Percentiles rank a stretch among this genome's conserved stretches.
Evolutionary conservation across 1,284 basidiomycete genomes (phyloP).

Genomic region (Cryptococcus neoformans): DNA sequence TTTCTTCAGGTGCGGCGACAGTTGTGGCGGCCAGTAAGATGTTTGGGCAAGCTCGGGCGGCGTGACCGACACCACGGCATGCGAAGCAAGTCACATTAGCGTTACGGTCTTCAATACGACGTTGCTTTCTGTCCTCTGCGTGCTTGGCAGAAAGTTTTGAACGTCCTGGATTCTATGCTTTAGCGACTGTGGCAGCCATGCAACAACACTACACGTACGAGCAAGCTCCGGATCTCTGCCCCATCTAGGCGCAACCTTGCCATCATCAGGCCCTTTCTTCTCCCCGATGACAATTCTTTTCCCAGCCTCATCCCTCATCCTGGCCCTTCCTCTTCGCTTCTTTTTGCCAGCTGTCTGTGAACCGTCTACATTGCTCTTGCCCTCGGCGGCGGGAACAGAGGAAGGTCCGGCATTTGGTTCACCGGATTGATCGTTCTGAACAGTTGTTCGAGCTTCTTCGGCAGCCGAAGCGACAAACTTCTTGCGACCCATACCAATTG

Average conservation of each 20-base stretch:
- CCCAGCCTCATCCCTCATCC: constrained; percentile 15
- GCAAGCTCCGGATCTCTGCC: constrained; percentile 41
- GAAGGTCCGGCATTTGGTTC: constrained; percentile 20
- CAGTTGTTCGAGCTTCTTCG: constrained; percentile 30
- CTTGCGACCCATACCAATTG: constrained; percentile 47
- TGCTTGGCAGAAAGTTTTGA: constrained; percentile 23
- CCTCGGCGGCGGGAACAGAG: background rate
- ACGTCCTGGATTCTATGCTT: constrained; percentile 17
- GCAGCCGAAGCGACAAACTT: constrained; percentile 45
- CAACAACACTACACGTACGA: constrained; percentile 27
- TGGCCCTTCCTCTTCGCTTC: constrained; percentile 17
- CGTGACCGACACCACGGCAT: constrained; percentile 79
- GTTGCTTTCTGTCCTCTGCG: constrained; percentile 63
- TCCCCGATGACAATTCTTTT: constrained; percentile 14
- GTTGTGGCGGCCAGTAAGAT: constrained; percentile 38
- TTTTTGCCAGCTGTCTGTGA: constrained; percentile 5
- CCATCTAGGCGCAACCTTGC: constrained; percentile 25
- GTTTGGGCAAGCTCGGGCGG: constrained; percentile 78
- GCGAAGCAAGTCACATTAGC: constrained; percentile 75
- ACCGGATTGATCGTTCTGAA: background rate
- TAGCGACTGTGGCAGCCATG: background rate
- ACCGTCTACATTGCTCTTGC: background rate
- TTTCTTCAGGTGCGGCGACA: constrained; percentile 1
- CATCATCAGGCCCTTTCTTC: constrained; percentile 13
- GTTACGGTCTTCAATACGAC: constrained; percentile 62